A percentile compares a stretch with the other conserved stretches of the same genome.
These are phyloP conservation scores for Phytophthora nicotianae DNA, from an alignment of 352 stramenopile genomes.

Conservation along the genomic window DNA sequence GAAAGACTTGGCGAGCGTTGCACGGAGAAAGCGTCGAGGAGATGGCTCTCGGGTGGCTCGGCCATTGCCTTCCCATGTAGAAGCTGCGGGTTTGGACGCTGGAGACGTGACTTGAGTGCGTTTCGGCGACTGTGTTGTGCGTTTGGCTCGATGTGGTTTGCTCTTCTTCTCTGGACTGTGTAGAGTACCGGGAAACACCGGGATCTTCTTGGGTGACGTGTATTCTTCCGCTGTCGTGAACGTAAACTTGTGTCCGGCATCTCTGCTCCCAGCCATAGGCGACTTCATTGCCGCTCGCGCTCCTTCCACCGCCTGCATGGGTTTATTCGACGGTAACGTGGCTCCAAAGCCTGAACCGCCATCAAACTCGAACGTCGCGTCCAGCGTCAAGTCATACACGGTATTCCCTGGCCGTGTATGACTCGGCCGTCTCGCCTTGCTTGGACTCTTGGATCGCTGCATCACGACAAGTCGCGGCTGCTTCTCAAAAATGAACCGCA, in stretches of 20 bases:
- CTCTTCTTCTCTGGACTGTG: constrained; percentile 52
- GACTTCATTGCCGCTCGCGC: constrained; percentile 26
- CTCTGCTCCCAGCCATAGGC: constrained; percentile 7
- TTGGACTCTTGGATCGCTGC: constrained; percentile 18
- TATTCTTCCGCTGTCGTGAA: constrained; percentile 75
- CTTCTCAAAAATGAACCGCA: background rate
- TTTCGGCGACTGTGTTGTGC: constrained; percentile 15
- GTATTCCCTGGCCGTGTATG: constrained; percentile 2
- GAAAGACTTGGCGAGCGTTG: constrained; percentile 45
- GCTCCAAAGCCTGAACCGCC: constrained; percentile 64
- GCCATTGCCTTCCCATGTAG: constrained; percentile 22
- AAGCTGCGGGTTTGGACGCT: constrained; percentile 5
- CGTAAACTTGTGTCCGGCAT: constrained; percentile 61
- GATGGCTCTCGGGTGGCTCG: constrained; percentile 60
- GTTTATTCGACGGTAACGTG: constrained; percentile 64
- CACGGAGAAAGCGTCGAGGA: constrained; percentile 68
- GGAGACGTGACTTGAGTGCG: constrained; percentile 15
- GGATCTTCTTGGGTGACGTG: constrained; percentile 80
- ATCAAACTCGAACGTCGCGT: constrained; percentile 76
- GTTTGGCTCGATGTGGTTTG: constrained; percentile 24
- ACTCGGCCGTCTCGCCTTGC: background rate
- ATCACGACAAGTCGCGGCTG: constrained; percentile 26
- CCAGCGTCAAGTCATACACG: constrained; percentile 59
- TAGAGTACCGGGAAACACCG: constrained; percentile 66
- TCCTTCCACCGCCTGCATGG: constrained; percentile 44